Evolutionary conservation across 257 asterid species (phyloP).

Genomic region (Nicotiana sylvestris): DNA sequence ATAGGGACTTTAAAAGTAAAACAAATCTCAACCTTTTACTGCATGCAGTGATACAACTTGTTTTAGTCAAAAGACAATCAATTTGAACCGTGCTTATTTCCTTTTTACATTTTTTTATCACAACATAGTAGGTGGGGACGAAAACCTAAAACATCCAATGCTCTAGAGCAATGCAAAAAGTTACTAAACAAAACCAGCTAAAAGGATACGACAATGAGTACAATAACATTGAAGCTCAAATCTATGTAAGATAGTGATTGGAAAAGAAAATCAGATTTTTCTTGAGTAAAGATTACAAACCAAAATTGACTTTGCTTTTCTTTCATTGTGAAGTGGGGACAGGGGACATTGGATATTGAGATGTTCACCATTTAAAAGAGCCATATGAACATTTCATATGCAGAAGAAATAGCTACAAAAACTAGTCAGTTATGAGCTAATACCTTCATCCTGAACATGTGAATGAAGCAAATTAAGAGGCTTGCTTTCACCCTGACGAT

Average conservation of each 20-base stretch:
- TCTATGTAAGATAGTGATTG: background rate
- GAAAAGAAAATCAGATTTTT: background rate
- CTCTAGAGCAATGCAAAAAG: background rate
- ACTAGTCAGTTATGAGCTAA: conserved; percentile 12
- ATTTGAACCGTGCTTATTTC: background rate
- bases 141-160: background rate
- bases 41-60: background rate
- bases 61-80: background rate
- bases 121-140: background rate
- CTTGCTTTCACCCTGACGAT: conserved; percentile 57
- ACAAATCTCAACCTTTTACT: background rate
- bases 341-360: background rate
- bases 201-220: background rate
- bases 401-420: conserved; percentile 7
- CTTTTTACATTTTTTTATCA: conserved; percentile 1
- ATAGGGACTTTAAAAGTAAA: background rate
- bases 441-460: conserved; percentile 57
- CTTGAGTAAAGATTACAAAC: background rate
- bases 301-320: background rate
- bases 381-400: background rate
- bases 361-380: background rate
- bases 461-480: conserved; percentile 26
- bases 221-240: background rate
- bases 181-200: background rate
- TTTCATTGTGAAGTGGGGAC: background rate